phyloP scores from a whole-genome alignment of 2,329 filamentous ascomycete species.

The Sclerotinia borealis region DNA sequence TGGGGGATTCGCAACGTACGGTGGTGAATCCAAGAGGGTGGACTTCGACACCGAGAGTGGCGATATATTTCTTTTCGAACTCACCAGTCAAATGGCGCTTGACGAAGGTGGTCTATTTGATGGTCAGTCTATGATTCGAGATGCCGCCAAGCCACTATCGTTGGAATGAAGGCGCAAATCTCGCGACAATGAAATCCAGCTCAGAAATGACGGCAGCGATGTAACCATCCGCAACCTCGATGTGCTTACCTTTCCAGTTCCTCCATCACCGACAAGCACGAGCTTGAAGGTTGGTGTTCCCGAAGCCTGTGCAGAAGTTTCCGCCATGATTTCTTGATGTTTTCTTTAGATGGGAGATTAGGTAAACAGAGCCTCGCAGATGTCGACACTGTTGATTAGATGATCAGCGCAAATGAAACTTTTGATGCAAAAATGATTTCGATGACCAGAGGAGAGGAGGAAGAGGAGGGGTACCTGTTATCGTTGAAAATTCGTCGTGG shows the following conservation, averaged over 20 bases:
- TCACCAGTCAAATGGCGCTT: slow-evolving; percentile 99
- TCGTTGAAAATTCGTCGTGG: slow-evolving; percentile 26
- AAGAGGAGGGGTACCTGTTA: slow-evolving; percentile 24
- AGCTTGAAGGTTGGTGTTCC: slow-evolving; percentile 91
- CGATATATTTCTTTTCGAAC: slow-evolving; percentile 99
- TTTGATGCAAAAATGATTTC: background rate
- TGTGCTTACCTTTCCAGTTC: slow-evolving; percentile 88
- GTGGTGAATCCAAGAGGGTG: slow-evolving; percentile 97
- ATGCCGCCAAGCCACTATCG: slow-evolving; percentile 18
- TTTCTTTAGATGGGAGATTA: slow-evolving; percentile 19
- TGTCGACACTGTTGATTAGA: slow-evolving; percentile 2
- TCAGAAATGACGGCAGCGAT: slow-evolving; percentile 11
- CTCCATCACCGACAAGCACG: slow-evolving; percentile 97
- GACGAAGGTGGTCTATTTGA: slow-evolving; percentile 89
- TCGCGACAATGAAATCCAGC: slow-evolving; percentile 12
- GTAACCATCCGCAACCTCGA: background rate
- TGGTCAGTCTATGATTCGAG: slow-evolving; percentile 21
- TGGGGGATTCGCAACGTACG: slow-evolving; percentile 53
- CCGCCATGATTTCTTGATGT: slow-evolving; percentile 54
- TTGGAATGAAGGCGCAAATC: slow-evolving; percentile 22
- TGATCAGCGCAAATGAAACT: slow-evolving; percentile 2
- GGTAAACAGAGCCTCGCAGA: slow-evolving; percentile 24
- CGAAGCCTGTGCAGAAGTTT: slow-evolving; percentile 35
- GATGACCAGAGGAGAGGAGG: background rate
- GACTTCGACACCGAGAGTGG: slow-evolving; percentile 97